Percentiles rank a stretch among this genome's conserved stretches.
These are phyloP conservation scores for Fusarium drepaniforme DNA, from an alignment of 2,329 filamentous ascomycete genomes.

Conservation along the genomic window DNA sequence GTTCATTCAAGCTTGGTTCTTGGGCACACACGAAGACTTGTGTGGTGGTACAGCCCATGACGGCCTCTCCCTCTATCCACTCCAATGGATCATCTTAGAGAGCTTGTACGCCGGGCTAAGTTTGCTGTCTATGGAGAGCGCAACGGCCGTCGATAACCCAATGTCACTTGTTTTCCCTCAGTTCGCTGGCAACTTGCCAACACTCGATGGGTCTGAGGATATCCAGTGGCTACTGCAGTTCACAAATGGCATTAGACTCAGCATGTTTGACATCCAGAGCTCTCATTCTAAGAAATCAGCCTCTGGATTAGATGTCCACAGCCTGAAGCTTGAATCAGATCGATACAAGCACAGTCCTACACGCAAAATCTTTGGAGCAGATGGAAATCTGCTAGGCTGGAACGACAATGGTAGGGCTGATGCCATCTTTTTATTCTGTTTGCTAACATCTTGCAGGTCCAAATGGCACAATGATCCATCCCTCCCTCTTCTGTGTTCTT, in stretches of 20 bases:
- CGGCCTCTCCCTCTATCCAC: conserved; percentile 37
- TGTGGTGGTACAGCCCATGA: conserved; percentile 36
- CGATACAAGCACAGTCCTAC: conserved; percentile 26
- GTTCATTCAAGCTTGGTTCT: conserved; percentile 40
- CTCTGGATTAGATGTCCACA: conserved; percentile 14
- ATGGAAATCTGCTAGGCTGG: conserved; percentile 35
- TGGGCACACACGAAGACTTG: conserved; percentile 40
- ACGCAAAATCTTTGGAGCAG: conserved; percentile 29
- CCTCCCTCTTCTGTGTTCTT: conserved; percentile 40
- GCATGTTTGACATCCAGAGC: conserved; percentile 44
- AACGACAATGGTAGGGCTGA: conserved; percentile 14
- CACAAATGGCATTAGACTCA: conserved; percentile 32
- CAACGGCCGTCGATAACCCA: conserved; percentile 10
- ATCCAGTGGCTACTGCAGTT: conserved; percentile 41
- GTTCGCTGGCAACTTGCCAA: conserved; percentile 37
- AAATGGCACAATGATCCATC: conserved; percentile 37
- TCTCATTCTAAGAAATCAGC: conserved; percentile 21
- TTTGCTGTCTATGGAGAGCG: conserved; percentile 7
- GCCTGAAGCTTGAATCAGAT: conserved; percentile 35
- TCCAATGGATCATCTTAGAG: conserved; percentile 43
- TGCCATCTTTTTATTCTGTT: accelerated
- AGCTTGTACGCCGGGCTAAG: conserved; percentile 32
- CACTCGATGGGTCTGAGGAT: conserved; percentile 39
- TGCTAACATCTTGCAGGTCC: conserved; percentile 9
- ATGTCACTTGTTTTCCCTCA: conserved; percentile 39